A percentile compares a stretch with the other conserved stretches of the same genome.
Evolutionary conservation across 495 filamentous ascomycete species (phyloP).

Genomic region (Penicillium chermesinum): DNA sequence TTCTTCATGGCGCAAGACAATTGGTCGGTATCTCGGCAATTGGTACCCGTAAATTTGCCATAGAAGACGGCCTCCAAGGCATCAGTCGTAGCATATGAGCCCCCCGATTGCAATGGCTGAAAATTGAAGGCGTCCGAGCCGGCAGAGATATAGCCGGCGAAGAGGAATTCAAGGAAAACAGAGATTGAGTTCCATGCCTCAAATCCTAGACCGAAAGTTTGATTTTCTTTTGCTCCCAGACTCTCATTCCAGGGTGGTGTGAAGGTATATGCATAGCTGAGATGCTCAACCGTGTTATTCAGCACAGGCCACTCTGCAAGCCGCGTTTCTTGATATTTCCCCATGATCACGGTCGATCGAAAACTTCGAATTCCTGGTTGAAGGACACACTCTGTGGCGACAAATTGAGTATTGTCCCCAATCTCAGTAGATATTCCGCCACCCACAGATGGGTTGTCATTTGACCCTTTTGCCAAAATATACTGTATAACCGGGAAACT

Average conservation of each 20-base stretch:
- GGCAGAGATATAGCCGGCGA: background rate
- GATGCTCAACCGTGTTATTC: no score
- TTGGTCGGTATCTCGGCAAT: background rate
- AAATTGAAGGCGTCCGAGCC: background rate
- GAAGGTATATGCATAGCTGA: background rate
- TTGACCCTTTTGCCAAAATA: background rate
- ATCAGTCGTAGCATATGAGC: background rate
- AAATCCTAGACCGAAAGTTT: background rate
- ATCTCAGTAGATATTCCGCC: no score
- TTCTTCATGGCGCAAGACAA: constrained; percentile 17
- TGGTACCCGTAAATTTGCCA: background rate
- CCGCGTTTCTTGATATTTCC: constrained; percentile 4
- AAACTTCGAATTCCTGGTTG: constrained; percentile 11
- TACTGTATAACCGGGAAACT: no score
- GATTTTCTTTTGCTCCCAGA: background rate
- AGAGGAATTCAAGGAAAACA: background rate
- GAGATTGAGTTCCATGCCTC: background rate
- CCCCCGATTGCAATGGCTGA: background rate
- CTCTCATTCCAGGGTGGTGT: background rate
- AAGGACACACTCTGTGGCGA: constrained; percentile 13
- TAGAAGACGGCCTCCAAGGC: background rate
- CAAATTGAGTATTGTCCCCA: no score
- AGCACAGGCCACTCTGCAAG: background rate
- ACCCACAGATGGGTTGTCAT: constrained; percentile 1
- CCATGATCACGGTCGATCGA: constrained; percentile 1